phyloP scores from a whole-genome alignment of 371 early-diverging fungal genomes.

The Circinella minor region DNA sequence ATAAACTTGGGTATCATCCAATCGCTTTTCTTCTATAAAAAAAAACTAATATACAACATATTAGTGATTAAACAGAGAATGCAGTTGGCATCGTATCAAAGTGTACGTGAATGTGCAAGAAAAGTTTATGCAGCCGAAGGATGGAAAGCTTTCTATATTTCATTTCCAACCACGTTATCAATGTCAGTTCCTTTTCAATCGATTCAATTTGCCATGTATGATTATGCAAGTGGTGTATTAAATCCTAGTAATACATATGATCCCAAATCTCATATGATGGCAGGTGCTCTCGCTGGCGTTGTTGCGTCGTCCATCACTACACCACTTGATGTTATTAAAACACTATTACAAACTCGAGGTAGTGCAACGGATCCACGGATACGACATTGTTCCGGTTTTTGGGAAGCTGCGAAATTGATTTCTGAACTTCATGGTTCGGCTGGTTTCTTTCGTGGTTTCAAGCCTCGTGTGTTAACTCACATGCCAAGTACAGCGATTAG shows the following conservation, averaged over 20 bases:
- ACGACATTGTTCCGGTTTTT: conserved; percentile 68
- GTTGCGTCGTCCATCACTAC: conserved; percentile 86
- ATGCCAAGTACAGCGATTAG: conserved; percentile 94
- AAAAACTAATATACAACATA: not conserved
- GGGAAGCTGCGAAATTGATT: conserved; percentile 77
- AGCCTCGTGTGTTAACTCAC: conserved; percentile 80
- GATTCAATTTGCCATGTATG: conserved; percentile 92
- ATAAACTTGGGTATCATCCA: too few relatives aligned
- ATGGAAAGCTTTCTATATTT: conserved; percentile 86
- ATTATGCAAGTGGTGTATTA: conserved; percentile 69
- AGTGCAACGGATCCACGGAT: conserved; percentile 67
- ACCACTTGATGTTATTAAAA: conserved; percentile 94
- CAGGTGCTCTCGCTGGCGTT: conserved; percentile 91
- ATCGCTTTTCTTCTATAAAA: too few relatives aligned
- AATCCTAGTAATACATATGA: conserved; percentile 80
- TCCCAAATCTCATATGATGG: conserved; percentile 78
- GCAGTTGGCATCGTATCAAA: conserved; percentile 80
- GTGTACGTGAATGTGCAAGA: conserved; percentile 72
- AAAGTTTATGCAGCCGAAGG: conserved; percentile 81
- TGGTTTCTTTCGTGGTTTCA: conserved; percentile 81
- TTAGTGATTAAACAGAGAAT: conserved; percentile 97
- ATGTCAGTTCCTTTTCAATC: conserved; percentile 96
- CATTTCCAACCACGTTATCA: conserved; percentile 91
- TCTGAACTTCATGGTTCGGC: conserved; percentile 68
- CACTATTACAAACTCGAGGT: conserved; percentile 90